These are phyloP conservation scores for Periconia macrospinosa DNA, from an alignment of 2,329 filamentous ascomycete genomes.

Conservation along the genomic window DNA sequence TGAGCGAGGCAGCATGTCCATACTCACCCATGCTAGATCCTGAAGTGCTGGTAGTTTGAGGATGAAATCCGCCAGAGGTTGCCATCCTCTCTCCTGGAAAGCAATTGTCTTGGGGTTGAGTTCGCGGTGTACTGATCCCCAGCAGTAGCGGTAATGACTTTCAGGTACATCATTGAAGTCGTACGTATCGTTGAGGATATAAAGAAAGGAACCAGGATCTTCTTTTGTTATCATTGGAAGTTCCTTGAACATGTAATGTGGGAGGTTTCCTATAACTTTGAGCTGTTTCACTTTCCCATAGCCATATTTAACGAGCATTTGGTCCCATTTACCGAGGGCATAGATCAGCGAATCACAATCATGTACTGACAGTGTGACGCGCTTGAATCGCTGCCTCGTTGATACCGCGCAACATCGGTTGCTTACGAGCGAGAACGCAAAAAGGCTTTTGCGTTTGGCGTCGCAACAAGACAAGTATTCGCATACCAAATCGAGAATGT, in stretches of 20 bases:
- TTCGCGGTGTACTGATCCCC: too few relatives aligned
- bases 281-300: neutral
- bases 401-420: neutral
- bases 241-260: too few relatives aligned
- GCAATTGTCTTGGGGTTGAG: too few relatives aligned
- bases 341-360: neutral
- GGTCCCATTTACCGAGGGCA: neutral
- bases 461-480: neutral
- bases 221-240: too few relatives aligned
- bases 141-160: too few relatives aligned
- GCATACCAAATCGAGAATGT: neutral
- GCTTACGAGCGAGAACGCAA: neutral
- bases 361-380: neutral
- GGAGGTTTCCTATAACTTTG: neutral
- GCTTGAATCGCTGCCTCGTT: neutral
- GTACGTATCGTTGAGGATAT: too few relatives aligned
- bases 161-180: too few relatives aligned
- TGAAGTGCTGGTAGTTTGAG: neutral
- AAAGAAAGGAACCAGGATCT: too few relatives aligned
- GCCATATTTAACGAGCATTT: neutral
- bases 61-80: neutral
- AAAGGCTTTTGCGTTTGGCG: neutral
- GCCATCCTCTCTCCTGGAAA: neutral
- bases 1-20: neutral
- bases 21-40: neutral